phyloP scores from a whole-genome alignment of 352 stramenopile genomes.

The Globisporangium spinosum region DNA sequence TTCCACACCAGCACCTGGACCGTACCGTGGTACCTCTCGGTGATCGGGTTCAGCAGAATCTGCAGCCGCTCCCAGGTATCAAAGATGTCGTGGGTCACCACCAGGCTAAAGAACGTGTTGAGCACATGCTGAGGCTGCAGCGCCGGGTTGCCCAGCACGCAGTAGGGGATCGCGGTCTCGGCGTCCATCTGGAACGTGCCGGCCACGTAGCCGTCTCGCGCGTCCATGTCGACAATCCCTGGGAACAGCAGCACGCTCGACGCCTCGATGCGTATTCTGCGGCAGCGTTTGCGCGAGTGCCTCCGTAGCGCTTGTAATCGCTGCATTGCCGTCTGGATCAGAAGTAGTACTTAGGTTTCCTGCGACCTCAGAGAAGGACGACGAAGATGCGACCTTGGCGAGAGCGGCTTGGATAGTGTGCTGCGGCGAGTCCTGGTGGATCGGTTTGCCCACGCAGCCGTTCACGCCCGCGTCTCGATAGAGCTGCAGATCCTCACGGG shows the following conservation, averaged over 20 bases:
- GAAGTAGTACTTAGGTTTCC: neutral
- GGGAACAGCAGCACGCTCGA: constrained; percentile 43
- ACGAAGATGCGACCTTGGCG: constrained; percentile 8
- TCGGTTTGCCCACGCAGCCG: constrained; percentile 86
- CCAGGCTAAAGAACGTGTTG: constrained; percentile 91
- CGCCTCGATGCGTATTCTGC: constrained; percentile 37
- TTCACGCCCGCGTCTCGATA: constrained; percentile 92
- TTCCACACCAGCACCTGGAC: constrained; percentile 93
- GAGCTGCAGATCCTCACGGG: constrained; percentile 61
- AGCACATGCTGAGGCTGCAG: constrained; percentile 16
- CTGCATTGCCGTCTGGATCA: constrained; percentile 7
- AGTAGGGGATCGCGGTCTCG: constrained; percentile 91
- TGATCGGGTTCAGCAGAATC: constrained; percentile 90
- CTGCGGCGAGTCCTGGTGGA: constrained; percentile 56
- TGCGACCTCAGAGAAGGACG: neutral
- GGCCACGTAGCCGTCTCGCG: constrained; percentile 42
- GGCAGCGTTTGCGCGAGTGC: constrained; percentile 31
- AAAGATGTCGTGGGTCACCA: constrained; percentile 95
- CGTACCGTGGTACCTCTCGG: constrained; percentile 81
- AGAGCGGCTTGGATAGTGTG: constrained; percentile 84
- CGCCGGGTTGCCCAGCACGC: constrained; percentile 65
- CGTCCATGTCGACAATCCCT: constrained; percentile 42
- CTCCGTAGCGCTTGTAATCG: constrained; percentile 32
- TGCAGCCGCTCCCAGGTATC: constrained; percentile 93
- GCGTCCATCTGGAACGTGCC: constrained; percentile 90